Evolutionary conservation across 345 rosid genomes (phyloP).

Genomic region (Bruguiera gymnorhiza): DNA sequence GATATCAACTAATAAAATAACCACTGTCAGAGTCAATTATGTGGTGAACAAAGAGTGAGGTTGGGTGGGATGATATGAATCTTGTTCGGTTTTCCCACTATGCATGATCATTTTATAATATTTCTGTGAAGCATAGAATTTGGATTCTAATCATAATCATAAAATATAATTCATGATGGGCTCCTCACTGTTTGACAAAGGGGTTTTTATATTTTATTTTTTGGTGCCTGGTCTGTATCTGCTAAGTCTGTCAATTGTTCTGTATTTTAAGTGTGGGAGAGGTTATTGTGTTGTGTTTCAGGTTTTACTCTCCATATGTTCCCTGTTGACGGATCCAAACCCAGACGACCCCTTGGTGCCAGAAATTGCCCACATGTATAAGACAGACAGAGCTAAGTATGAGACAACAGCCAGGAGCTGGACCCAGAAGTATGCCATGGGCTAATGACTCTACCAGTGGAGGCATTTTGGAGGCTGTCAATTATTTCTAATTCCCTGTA

Average conservation of each 20-base stretch:
- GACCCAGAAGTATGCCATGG: constrained; percentile 38
- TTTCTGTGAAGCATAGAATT: no score
- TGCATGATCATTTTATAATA: no score
- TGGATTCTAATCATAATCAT: no score
- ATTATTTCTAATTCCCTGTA: constrained; percentile 4
- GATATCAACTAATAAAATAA: no score
- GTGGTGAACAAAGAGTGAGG: no score
- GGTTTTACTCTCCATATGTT: constrained; percentile 31
- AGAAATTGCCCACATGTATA: constrained; percentile 32
- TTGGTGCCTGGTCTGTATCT: background rate
- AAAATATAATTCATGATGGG: no score
- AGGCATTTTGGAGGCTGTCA: background rate
- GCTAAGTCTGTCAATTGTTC: background rate
- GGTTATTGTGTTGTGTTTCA: constrained; percentile 14
- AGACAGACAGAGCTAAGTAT: constrained; percentile 28
- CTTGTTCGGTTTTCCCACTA: no score
- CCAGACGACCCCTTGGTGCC: constrained; percentile 32
- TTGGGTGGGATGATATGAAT: no score
- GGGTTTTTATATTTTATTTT: background rate
- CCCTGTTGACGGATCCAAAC: constrained; percentile 31
- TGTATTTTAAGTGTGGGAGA: constrained; percentile 26
- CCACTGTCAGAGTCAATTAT: no score
- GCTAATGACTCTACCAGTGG: background rate
- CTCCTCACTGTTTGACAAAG: no score
- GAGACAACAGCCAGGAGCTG: constrained; percentile 34